Base-by-base conservation (phyloP, 1,284 basidiomycete genomes). In the Neotropicomus parvogracilis region DNA sequence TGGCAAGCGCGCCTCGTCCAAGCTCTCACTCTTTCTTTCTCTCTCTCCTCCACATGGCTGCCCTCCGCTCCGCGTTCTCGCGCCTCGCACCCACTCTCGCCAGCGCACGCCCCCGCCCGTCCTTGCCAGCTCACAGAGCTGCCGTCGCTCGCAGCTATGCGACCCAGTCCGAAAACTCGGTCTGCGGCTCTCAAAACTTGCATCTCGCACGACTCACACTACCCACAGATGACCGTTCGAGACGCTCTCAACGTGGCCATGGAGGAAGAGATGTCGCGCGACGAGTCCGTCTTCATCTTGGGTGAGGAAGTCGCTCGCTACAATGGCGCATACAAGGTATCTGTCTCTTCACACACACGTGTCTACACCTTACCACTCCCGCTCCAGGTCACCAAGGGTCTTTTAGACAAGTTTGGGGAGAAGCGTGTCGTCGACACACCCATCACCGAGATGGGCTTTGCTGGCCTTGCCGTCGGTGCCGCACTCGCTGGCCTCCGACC, bases 291-390 rank as follows among this genome's bases (percentile, higher is more conserved):
- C 44, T 99, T 97, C 70, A 74, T 99, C 66, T 74, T 99, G 62
- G 97, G 97, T 58, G 97, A 99, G 73, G 97, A 99, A 72, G 97
- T 99, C 48, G 95, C 97, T 46, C 85, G 93, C 57, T 99, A 99
- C 78, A 98, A 99, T 68, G 95, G 95, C 73, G 95, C 95, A 58
- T 99, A 99, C 86, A 99, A 99, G 84, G 93, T 91, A 54, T 54
- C 68, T 55, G 17, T 16, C 46, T 35, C 42, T 48, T 44, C 34
- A 16, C 29, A 13, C 44, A 32, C 44, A 39, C 42, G 12, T 35
- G 26, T 44, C 33, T 12, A 20, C 44, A 24, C 28, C 45, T 48
- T 56, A 56, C 40, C 40, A 19, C 11, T 11, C 34, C 35, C 43
- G 38, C 26, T 48, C 26, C 52, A 95, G 91, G 84, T 97, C 64